These are phyloP conservation scores for Sphenostylis stenocarpa DNA, from an alignment of 306 rosid species.

Conservation along the genomic window DNA sequence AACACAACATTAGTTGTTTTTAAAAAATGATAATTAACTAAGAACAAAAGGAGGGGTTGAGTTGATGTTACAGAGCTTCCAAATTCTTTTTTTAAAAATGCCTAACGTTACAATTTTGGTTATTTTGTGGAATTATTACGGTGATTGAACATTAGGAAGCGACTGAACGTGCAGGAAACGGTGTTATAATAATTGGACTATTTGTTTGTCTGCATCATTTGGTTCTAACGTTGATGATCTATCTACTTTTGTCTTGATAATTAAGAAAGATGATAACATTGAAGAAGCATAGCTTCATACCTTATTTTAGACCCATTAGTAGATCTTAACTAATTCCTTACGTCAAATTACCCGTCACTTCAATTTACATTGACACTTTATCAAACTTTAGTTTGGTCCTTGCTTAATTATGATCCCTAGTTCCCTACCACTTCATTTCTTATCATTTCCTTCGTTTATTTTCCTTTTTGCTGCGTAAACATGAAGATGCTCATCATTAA, in stretches of 20 bases:
- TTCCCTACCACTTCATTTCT: background rate
- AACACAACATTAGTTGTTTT: background rate
- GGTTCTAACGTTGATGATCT: background rate
- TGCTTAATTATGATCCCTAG: background rate
- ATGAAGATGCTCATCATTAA: constrained; percentile 10
- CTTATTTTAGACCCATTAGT: background rate
- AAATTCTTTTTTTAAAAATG: background rate
- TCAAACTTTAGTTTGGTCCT: background rate
- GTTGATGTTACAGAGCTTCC: background rate
- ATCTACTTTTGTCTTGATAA: constrained; percentile 7
- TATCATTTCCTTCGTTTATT: background rate
- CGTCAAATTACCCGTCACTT: constrained; percentile 28
- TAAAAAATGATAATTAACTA: background rate
- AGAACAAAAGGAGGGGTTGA: background rate
- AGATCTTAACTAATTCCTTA: background rate
- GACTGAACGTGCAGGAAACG: constrained; percentile 36
- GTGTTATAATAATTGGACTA: constrained; percentile 6
- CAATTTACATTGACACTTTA: background rate
- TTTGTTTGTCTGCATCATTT: constrained; percentile 15
- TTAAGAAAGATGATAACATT: background rate
- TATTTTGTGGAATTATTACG: background rate
- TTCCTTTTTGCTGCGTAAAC: background rate
- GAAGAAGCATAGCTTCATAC: background rate
- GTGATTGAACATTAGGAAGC: constrained; percentile 14
- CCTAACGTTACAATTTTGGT: background rate